Evolutionary conservation across 2,329 filamentous ascomycete species (phyloP), one percentile per base, ranked within the genome.

Genomic region (Trichoderma hamatum): DNA sequence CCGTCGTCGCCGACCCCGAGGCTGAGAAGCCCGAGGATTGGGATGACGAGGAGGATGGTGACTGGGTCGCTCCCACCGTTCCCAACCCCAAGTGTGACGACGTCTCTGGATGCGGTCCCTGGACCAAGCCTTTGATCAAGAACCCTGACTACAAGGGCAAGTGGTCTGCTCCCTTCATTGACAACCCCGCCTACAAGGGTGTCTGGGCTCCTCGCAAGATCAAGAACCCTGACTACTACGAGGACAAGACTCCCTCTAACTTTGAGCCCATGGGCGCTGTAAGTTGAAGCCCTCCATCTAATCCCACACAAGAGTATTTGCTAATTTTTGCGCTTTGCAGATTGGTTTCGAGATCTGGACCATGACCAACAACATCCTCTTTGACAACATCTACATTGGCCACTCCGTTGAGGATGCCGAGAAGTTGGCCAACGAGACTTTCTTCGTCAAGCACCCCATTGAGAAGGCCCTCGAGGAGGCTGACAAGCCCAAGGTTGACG

Each of bases 321-420:
- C 61, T 64, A 52, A 65, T 52, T 1, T 13, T 32, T 32, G 10
- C 7, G n/a, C 7, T 58, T 60, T 61, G 9, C 36, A 94, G 92
- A 94, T 98, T 84, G 96, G 96, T 76, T 98, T 98, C 78, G 96
- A 99, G 84, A 95, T 99, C 84, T 99, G 96, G 96, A 98, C 96
- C 77, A 99, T 99, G 96, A 95, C 97, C 84, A 97, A 90, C 81
- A 92, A 97, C 79, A 98, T 99, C 76, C 91, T 97, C 77, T 98
- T 99, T 77, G 93, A 98, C 89, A 99, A 99, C 90, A 96, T 99
- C 86, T 99, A 98, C 89, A 94, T 99, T 80, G 96, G 96, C 72
- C 96, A 99, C 89, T 98, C 95, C 24, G 81, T 96, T 75, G 93
- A 93, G 78, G 96, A 99, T 75, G 96, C 96, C 72, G 89, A 92